Conservation (phyloP, 2,329 filamentous ascomycete species). For the Colletotrichum sp. region DNA sequence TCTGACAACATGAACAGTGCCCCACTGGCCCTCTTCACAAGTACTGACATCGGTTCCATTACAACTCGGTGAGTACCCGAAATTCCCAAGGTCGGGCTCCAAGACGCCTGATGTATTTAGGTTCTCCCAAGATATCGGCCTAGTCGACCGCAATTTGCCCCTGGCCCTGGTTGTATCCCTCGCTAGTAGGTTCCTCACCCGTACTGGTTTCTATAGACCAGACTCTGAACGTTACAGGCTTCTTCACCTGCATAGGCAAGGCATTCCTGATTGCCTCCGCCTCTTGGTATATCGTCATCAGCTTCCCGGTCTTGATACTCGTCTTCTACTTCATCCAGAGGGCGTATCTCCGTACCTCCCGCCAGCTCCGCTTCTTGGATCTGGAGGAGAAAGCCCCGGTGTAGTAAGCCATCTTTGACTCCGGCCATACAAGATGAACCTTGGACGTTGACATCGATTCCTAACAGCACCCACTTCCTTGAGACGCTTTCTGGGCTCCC, state of each 20-base stretch:
- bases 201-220: neutral
- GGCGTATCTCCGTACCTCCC: constrained; percentile 46
- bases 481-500: constrained; percentile 53
- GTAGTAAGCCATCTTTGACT: constrained; percentile 34
- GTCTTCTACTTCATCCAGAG: constrained; percentile 37
- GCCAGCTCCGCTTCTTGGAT: constrained; percentile 46
- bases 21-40: constrained; percentile 20
- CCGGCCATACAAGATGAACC: neutral
- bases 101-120: neutral
- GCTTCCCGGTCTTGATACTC: constrained; percentile 30
- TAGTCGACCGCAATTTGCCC: constrained; percentile 28
- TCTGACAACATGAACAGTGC: neutral
- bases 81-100: neutral
- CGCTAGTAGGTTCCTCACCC: neutral
- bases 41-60: constrained; percentile 26
- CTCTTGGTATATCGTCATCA: constrained; percentile 44
- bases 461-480: constrained; percentile 37
- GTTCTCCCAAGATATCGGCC: constrained; percentile 29
- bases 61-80: constrained; percentile 25
- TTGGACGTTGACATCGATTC: neutral
- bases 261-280: constrained; percentile 43
- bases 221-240: neutral
- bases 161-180: constrained; percentile 25
- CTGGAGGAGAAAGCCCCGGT: constrained; percentile 47
- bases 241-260: constrained; percentile 35